These are phyloP conservation scores for Cucurbita moschata DNA, from an alignment of 306 rosid species.

Conservation along the genomic window DNA sequence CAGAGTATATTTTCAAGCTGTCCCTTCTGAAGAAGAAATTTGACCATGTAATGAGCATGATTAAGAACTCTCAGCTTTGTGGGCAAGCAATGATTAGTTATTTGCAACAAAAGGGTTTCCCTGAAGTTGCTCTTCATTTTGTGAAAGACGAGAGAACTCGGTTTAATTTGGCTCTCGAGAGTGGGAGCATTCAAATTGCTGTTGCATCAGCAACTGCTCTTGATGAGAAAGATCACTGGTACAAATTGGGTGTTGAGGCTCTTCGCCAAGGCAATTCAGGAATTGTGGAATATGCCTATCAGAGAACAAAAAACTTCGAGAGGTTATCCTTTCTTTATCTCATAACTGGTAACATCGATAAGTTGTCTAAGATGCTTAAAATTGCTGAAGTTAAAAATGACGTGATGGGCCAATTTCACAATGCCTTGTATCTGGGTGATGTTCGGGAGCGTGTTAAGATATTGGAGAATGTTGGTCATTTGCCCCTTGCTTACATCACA, in stretches of 20 bases:
- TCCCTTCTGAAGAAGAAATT: slow-evolving; percentile 58
- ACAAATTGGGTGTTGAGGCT: slow-evolving; percentile 79
- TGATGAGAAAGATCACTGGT: slow-evolving; percentile 95
- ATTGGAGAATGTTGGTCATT: slow-evolving; percentile 78
- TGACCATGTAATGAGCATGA: slow-evolving; percentile 88
- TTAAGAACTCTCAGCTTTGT: slow-evolving; percentile 80
- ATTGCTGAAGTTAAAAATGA: slow-evolving; percentile 91
- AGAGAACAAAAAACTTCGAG: slow-evolving; percentile 84
- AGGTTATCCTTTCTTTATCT: slow-evolving; percentile 90
- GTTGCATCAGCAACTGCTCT: slow-evolving; percentile 87
- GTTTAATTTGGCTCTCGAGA: slow-evolving; percentile 82
- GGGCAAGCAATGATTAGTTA: slow-evolving; percentile 93
- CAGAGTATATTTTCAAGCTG: slow-evolving; percentile 78
- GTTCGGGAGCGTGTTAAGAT: slow-evolving; percentile 68
- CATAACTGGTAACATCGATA: slow-evolving; percentile 62
- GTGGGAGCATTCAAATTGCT: slow-evolving; percentile 89
- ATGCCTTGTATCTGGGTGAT: slow-evolving; percentile 75
- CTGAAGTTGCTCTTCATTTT: slow-evolving; percentile 93
- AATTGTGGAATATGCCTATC: slow-evolving; percentile 87
- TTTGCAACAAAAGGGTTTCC: slow-evolving; percentile 90
- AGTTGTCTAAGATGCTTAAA: slow-evolving; percentile 89
- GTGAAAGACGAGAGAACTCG: slow-evolving; percentile 84
- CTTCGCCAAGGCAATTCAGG: slow-evolving; percentile 94
- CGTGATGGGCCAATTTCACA: slow-evolving; percentile 97
- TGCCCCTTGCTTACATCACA: slow-evolving; percentile 73